Conservation (phyloP, 345 rosid species). For the Moricandia arvensis region DNA sequence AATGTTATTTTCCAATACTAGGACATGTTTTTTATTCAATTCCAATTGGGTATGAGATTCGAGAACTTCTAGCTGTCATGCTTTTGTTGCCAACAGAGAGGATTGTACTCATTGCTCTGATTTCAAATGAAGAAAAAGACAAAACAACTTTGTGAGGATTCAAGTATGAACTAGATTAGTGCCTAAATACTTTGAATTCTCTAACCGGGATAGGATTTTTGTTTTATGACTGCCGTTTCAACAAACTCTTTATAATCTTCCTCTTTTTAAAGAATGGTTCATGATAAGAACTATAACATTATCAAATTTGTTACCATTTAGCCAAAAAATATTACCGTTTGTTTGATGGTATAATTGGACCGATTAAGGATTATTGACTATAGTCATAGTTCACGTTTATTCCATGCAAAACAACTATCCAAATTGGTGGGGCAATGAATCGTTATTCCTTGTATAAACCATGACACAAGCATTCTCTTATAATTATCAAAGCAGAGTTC, state of each 20-base stretch:
- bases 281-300: background rate
- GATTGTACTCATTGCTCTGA: conserved; percentile 21
- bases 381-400: background rate
- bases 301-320: background rate
- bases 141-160: background rate
- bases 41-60: background rate
- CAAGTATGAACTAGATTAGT: conserved; percentile 19
- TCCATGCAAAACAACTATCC: background rate
- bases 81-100: background rate
- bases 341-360: background rate
- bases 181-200: background rate
- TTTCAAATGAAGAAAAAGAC: conserved; percentile 1
- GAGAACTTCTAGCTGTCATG: conserved; percentile 9
- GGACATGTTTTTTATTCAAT: background rate
- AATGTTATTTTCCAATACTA: background rate
- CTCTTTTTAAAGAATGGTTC: background rate
- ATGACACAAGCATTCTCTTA: background rate
- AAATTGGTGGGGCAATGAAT: no score
- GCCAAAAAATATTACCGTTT: background rate
- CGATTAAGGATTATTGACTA: background rate
- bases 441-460: background rate
- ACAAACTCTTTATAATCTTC: background rate
- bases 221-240: conserved; percentile 1
- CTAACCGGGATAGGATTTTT: conserved; percentile 9
- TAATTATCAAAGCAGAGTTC: background rate